Evolutionary conservation across 345 rosid genomes (phyloP), one percentile per base, ranked within the genome.

Genomic region (Citrus unshiu): DNA sequence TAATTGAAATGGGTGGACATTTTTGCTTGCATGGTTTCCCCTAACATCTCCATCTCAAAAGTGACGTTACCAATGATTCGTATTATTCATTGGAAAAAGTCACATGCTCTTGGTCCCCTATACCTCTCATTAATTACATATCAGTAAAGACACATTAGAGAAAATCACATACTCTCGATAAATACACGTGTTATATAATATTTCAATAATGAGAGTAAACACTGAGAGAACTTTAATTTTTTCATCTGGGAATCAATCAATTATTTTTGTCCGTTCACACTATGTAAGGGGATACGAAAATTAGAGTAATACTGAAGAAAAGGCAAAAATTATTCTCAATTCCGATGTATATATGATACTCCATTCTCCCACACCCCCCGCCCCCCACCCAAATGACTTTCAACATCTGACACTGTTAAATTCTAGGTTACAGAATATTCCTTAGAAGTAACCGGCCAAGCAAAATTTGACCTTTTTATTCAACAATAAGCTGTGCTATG

Each of bases 401-500:
- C 57, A 30, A 22, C 63, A 49, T 21, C 64, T 22, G 2, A 1
- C 30, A 35, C 34, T 8, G 9, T 22, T 1, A 5, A 49, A 70
- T 22, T 56, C 8, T 30, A 5, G 27, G 51, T 10, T 21, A 57
- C 49, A 9, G 66, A 34, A 30, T 34, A 18, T 29, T 51, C 27
- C 27, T 5, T n/a, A 30, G 27, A 30, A 49, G 51, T 46, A 46
- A 12, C 51, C 18, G 5, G 13, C 5, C 16, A 46, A 46, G 51
- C 16, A 12, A 12, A 12, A 46, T 46, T 46, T 46, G 72, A 46
- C 6, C 43, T 34, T 63, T 2, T 14, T 19, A 18, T 13, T 24
- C 16, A 86, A 57, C 64, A 25, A 75, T 93, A 95, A 16, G 91
- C 97, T 22, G 91, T 89, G 85, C 98, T 95, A 10, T 35, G 78